Evolutionary conservation across 2,329 filamentous ascomycete genomes (phyloP), one percentile per base, ranked within the genome.

Genomic region (Clarireedia monteithiana): DNA sequence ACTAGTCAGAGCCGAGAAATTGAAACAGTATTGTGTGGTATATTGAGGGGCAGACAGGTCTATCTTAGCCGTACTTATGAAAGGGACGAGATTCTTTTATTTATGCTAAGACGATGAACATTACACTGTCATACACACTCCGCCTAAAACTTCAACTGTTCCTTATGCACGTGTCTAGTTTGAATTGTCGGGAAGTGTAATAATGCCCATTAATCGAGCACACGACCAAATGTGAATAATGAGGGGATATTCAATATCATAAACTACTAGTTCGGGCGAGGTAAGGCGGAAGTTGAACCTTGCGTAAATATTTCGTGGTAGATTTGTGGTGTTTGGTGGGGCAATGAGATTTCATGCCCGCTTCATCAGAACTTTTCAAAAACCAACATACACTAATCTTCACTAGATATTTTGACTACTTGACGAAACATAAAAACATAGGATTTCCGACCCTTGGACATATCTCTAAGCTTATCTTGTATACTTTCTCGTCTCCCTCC

Each of bases 261-360:
- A 30, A 6, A 30, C 27, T 12, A n/a, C 38, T n/a, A 42, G 9
- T 17, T 17, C 15, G 5, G 17, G 17, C 39, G 7, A 42, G 39
- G 45, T 48, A 55, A 55, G 53, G 53, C 53, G 50, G 53, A 50
- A 55, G 38, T 26, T 50, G 17, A 55, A 55, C 53, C 46, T 55
- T 55, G 46, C 45, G 17, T 34, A 14, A 26, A 10, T 7, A 34
- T 12, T 48, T 15, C 20, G n/a, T 20, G 38, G 20, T n/a, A 50
- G 26, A 50, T 50, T 40, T 50, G 38, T 44, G 17, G n/a, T 44
- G 40, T 34, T 48, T 55, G 53, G 53, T 55, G 53, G 53, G 53
- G 53, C 53, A 50, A 20, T 14, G 27, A 36, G 23, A 15, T 55
- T 44, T 23, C 26, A 36, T 26, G 26, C 49, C 38, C 36, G 38